A percentile compares a stretch with the other conserved stretches of the same genome.
Conservation (phyloP, 2,329 filamentous ascomycete genomes). For the Sclerotinia subarctica region DNA sequence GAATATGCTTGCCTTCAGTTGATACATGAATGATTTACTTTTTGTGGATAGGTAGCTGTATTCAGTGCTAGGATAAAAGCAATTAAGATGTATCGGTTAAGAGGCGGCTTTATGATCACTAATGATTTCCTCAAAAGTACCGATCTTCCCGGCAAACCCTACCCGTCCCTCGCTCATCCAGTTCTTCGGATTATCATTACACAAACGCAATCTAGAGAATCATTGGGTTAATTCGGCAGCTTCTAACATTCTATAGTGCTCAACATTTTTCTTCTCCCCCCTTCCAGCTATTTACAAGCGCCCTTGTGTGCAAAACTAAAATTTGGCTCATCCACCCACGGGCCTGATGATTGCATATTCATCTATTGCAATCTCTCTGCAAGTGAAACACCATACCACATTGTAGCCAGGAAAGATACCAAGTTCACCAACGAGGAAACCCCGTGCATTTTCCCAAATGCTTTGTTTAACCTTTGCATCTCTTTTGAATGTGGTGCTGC, state of each 20-base stretch:
- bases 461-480: conserved; percentile 77
- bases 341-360: background rate
- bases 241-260: background rate
- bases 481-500: conserved; percentile 74
- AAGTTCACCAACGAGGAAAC: conserved; percentile 78
- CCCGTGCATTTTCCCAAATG: conserved; percentile 77
- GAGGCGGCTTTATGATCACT: background rate
- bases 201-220: background rate
- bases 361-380: conserved; percentile 33
- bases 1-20: background rate
- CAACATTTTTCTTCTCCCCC: background rate
- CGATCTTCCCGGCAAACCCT: background rate
- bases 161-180: no score
- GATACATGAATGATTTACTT: conserved; percentile 2
- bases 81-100: background rate
- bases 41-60: conserved; percentile 1
- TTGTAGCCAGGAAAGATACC: conserved; percentile 61
- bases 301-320: background rate
- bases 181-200: background rate
- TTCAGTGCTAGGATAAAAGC: background rate
- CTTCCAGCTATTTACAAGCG: background rate
- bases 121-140: background rate
- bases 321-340: background rate
- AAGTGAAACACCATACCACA: conserved; percentile 77
- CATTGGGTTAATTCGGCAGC: background rate